These are phyloP conservation scores for Adenanthera pavonina DNA, from an alignment of 306 rosid species.

Conservation along the genomic window DNA sequence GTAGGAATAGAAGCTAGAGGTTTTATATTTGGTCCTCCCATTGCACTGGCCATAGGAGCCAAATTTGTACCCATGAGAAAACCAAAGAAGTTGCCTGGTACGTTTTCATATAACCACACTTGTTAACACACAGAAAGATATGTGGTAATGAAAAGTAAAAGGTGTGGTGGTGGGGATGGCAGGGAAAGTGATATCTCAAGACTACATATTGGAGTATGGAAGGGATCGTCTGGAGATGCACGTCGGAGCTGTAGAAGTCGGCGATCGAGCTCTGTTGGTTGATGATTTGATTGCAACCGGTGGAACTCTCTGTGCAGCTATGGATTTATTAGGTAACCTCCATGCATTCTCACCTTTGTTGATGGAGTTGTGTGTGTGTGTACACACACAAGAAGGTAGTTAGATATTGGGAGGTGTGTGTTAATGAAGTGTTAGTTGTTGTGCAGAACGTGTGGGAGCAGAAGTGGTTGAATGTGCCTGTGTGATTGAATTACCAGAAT, in stretches of 20 bases:
- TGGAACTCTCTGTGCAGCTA: slow-evolving; percentile 96
- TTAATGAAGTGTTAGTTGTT: neutral
- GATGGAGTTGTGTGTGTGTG: too few species aligned
- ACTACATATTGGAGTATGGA: slow-evolving; percentile 88
- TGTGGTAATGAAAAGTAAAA: too few species aligned
- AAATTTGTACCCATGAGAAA: slow-evolving; percentile 71
- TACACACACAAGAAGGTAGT: too few species aligned
- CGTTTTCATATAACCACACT: neutral
- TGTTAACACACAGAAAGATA: too few species aligned
- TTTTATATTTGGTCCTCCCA: slow-evolving; percentile 75
- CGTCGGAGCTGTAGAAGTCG: slow-evolving; percentile 81
- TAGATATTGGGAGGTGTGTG: neutral
- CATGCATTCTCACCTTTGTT: neutral
- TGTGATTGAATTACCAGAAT: slow-evolving; percentile 68
- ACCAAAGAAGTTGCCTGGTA: slow-evolving; percentile 72
- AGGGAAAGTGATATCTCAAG: slow-evolving; percentile 93
- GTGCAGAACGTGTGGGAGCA: slow-evolving; percentile 72
- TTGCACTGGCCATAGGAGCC: slow-evolving; percentile 77
- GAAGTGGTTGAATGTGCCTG: slow-evolving; percentile 79
- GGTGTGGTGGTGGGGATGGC: slow-evolving; percentile 31
- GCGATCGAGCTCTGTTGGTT: slow-evolving; percentile 86
- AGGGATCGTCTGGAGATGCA: slow-evolving; percentile 96
- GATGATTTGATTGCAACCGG: slow-evolving; percentile 98
- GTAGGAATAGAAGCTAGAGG: slow-evolving; percentile 75
- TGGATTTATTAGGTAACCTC: slow-evolving; percentile 78